Evolutionary conservation across 805 yeast genomes (phyloP), one percentile per base, ranked within the genome.

Genomic region (Candida insectorum): DNA sequence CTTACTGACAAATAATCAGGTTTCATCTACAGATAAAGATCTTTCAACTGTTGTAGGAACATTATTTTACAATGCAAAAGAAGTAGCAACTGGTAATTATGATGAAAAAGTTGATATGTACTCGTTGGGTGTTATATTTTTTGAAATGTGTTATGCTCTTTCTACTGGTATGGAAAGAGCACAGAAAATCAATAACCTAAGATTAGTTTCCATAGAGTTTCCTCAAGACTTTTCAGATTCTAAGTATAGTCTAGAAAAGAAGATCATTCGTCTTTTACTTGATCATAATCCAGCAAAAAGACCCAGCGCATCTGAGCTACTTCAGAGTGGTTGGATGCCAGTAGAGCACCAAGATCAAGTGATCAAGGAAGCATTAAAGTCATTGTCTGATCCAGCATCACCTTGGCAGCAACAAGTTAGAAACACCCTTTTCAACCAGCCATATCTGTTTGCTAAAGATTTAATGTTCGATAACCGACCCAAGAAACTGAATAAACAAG

Each of bases 101-200:
- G 81, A 91, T 52, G 96, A 85, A 43, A 93, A 93, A 47, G 95
- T 93, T 24, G 99, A 93, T 55, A 81, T 93, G 84, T 93, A 88
- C 54, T 88, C 98, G 0, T 61, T 93, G 25, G 99, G 99, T 3
- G 78, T 93, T 22, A 93, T 93, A 1, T 87, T 93, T 52, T 93
- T 93, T 55, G 98, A 93, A 54, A 93, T 93, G 98, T 75, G 87
- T 18, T 87, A 80, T 53, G 70, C 81, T 1, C 69, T 91, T 48
- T 69, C 71, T n/a, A 93, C 99, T 0, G 89, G 87, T 2, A 93
- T 93, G 97, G 99, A 93, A 54, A 71, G 98, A 33, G 87, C 83
- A 8, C 69, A 72, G 29, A 85, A 79, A 6, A 60, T 93, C n/a
- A 73, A 78, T 39, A 66, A 73, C 16, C 57, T 91, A 34, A 66